These are phyloP conservation scores for Prunus fruticosa DNA, from an alignment of 306 rosid genomes.

Conservation along the genomic window DNA sequence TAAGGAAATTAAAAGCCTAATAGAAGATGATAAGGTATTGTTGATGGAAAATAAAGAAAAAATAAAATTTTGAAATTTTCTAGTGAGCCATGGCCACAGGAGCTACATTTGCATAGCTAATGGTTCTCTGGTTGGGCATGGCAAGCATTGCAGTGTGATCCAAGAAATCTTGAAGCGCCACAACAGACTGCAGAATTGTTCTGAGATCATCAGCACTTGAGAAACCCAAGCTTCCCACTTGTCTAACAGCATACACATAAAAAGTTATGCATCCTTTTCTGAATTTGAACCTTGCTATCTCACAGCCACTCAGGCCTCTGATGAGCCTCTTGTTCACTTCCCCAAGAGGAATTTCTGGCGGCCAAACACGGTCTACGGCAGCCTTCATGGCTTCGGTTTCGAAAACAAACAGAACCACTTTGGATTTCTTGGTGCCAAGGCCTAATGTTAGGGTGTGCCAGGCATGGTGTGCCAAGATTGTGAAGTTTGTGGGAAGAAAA, in stretches of 20 bases:
- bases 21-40: slow-evolving; percentile 17
- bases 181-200: slow-evolving; percentile 69
- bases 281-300: slow-evolving; percentile 94
- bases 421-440: slow-evolving; percentile 90
- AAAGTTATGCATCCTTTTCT: slow-evolving; percentile 92
- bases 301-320: slow-evolving; percentile 63
- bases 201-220: slow-evolving; percentile 69
- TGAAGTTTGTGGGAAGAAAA: slow-evolving; percentile 90
- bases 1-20: slow-evolving; percentile 3
- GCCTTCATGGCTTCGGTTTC: slow-evolving; percentile 63
- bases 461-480: slow-evolving; percentile 93
- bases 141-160: slow-evolving; percentile 97
- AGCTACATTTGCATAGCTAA: slow-evolving; percentile 41
- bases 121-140: slow-evolving; percentile 80
- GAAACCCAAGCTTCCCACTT: slow-evolving; percentile 59
- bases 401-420: slow-evolving; percentile 75
- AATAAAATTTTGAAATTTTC: neutral
- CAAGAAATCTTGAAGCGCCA: slow-evolving; percentile 87
- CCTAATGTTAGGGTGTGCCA: slow-evolving; percentile 97
- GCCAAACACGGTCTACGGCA: slow-evolving; percentile 65
- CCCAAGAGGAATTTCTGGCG: slow-evolving; percentile 78
- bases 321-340: slow-evolving; percentile 81
- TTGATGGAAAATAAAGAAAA: neutral
- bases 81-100: slow-evolving; percentile 89
- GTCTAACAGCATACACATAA: slow-evolving; percentile 85